Conservation (phyloP, 192 early-diverging fungal genomes). For the Diversispora epigaea region DNA sequence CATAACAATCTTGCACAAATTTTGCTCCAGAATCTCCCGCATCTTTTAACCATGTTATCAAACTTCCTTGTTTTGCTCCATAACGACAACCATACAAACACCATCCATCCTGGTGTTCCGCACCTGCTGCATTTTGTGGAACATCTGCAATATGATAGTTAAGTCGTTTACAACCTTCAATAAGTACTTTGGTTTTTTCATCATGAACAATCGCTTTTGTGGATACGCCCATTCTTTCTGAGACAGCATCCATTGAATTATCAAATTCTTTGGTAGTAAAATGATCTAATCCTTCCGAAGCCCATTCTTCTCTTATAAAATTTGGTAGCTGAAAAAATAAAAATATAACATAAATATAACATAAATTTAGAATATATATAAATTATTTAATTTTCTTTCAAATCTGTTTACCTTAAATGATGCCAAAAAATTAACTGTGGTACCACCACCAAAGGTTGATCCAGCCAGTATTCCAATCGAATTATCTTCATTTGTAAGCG, state of each 20-base stretch:
- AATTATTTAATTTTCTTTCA: not conserved
- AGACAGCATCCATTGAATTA: constrained; percentile 57
- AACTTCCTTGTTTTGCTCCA: constrained; percentile 66
- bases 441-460: constrained; percentile 72
- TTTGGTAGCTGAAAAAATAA: constrained; percentile 47
- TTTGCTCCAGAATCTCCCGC: constrained; percentile 63
- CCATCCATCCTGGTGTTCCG: constrained; percentile 58
- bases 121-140: constrained; percentile 64
- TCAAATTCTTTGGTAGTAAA: constrained; percentile 53
- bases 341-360: not conserved
- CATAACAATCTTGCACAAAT: constrained; percentile 57
- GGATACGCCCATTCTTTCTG: constrained; percentile 54
- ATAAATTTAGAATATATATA: not conserved
- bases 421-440: constrained; percentile 66
- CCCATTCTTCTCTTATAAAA: no score
- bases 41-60: constrained; percentile 66
- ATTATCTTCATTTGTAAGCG: constrained; percentile 51
- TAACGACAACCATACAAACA: constrained; percentile 71
- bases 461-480: constrained; percentile 58
- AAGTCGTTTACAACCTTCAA: constrained; percentile 66
- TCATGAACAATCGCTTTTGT: constrained; percentile 61
- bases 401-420: constrained; percentile 57
- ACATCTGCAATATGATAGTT: constrained; percentile 56
- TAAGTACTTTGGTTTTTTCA: constrained; percentile 55
- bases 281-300: constrained; percentile 56